Evolutionary conservation across 139 green algal species (phyloP), one percentile per base, ranked within the genome.

Genomic region (Chlorella sorokiniana): DNA sequence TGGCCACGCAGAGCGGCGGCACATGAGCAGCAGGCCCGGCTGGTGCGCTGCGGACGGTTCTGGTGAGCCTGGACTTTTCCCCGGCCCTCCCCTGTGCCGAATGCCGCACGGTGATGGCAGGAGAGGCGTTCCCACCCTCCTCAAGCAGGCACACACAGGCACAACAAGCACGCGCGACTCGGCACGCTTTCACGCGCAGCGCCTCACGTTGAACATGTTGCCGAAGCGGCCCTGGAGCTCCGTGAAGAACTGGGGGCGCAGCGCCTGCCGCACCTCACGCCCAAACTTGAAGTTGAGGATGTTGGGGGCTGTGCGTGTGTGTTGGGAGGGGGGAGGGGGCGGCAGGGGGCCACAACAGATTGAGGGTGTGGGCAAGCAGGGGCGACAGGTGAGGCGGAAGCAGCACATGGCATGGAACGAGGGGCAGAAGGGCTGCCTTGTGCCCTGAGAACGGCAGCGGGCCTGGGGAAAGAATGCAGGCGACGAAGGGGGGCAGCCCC

Each of bases 201-300:
- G 48, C 1, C 63, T 61, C 44, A 96, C 84, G 75, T 86, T 92
- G 79, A 95, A 96, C 70, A 94, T 83, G 90, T 96, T 96, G 62
- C 92, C 92, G 71, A 85, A 95, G 35, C 91, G 79, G 6, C 76
- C 82, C 78, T 94, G 85, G 45, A 95, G 84, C 78, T 96, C 92
- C 1, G 86, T 87, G 81, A 92, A 95, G 84, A 94, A 96, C 4
- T 86, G 87, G 40, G 88, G 70, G 62, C 79, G 75, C 54, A 96
- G 83, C 48, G 87, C 82, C 44, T 87, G 75, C 9, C 81, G 63
- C 64, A 94, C 84, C 37, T 91, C 89, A 4, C 83, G 81, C 2
- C 93, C 69, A 65, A 88, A 93, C 8, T 85, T 83, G 52, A 94
- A 85, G 59, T 74, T 84, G 54, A 96, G 83, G 68, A 95, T 92